Evolutionary conservation across 768 basidiomycete genomes (phyloP), one percentile per base, ranked within the genome.

Genomic region (Leucogyrophana mollusca): DNA sequence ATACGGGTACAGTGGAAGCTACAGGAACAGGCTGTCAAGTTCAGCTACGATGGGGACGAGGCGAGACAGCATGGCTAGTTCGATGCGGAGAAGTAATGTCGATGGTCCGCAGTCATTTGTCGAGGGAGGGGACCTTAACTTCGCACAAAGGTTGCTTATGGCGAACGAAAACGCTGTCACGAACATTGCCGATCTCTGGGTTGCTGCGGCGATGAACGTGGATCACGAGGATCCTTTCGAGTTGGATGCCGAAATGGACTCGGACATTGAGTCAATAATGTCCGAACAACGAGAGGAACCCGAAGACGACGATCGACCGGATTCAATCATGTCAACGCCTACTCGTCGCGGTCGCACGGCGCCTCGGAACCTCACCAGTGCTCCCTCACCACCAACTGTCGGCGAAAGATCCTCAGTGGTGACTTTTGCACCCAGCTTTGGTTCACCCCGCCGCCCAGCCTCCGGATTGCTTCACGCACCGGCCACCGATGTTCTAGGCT

Each of bases 161-260:
- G 95, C 95, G 16, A 96, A 96, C 65, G 94, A 96, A 67, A 89
- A 92, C 55, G 87, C 91, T 10, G 93, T 94, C 4, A 94, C 91
- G 46, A 92, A 87, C 55, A 90, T 99, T 58, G 90, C 93, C 18
- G 95, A 97, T 67, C 72, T 99, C 17, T 99, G 96, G 96, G 91
- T 98, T 42, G 92, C 93, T 4, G 89, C 94, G 16, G 96, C 95
- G 5, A 91, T 95, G 71, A 96, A 95, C 49, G 91, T 86, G 23
- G 94, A 95, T 59, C 87, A 89, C 55, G 92, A 94, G 53, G 85
- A 93, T 46, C 83, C 84, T 3, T 88, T 87, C 49, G 72, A 74
- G 49, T 65, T 68, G 14, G 76, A 73, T 27, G 27, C 17, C 9
- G 56, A 64, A 45, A 53, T 53, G 18, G 80, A 83, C 55, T 71